These are phyloP conservation scores for Inonotus obliquus DNA, from an alignment of 1,284 basidiomycete genomes.

Conservation along the genomic window DNA sequence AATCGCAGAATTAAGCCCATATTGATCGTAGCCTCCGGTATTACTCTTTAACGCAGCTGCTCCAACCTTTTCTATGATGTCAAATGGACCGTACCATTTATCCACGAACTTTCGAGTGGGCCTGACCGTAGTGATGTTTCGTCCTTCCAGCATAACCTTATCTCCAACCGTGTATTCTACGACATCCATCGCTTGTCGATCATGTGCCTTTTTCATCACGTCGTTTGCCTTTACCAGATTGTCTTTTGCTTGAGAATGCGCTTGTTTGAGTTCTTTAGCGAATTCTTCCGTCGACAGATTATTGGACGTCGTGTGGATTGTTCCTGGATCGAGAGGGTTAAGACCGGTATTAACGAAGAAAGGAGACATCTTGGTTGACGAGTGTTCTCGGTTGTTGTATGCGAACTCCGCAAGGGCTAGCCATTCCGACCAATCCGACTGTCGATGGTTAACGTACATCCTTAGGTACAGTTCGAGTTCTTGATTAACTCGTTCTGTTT, in stretches of 20 bases:
- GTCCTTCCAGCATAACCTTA: neutral
- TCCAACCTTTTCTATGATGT: neutral
- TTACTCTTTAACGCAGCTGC: no score
- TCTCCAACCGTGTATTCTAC: neutral
- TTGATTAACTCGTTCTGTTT: constrained; percentile 5
- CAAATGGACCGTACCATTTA: neutral
- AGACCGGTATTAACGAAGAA: neutral
- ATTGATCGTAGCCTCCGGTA: no score
- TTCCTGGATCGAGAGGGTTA: neutral
- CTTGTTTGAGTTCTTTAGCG: neutral
- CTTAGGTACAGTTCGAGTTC: constrained; percentile 3
- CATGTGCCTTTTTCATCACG: neutral
- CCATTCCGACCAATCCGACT: neutral
- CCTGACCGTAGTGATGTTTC: neutral
- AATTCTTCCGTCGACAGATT: neutral
- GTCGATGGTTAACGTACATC: neutral
- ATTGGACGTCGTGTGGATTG: neutral
- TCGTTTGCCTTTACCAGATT: neutral
- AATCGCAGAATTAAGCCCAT: no score
- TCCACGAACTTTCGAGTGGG: neutral
- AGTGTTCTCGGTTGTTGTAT: neutral
- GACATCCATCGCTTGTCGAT: neutral
- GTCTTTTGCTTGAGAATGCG: neutral
- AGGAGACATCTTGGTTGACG: neutral
- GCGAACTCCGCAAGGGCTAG: constrained; percentile 2